Percentiles rank a stretch among this genome's conserved stretches.
Evolutionary conservation across 2,329 filamentous ascomycete species (phyloP).

Genomic region (Scedosporium apiospermum): DNA sequence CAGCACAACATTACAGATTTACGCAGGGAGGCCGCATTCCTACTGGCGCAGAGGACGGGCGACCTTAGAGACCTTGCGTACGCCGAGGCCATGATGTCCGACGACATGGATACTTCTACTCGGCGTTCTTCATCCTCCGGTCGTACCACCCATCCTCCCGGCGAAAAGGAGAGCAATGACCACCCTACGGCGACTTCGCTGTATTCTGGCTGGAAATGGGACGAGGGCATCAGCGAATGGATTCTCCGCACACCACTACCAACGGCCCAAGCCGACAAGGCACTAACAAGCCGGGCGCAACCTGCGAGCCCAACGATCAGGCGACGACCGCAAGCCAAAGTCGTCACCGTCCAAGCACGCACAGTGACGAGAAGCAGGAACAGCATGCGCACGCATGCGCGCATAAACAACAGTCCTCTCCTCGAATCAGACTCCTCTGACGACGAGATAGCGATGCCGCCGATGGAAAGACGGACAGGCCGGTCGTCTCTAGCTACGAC

Average conservation of each 20-base stretch:
- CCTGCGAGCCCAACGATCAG: not conserved
- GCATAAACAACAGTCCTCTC: not conserved
- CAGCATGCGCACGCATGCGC: not conserved
- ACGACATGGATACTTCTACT: not conserved
- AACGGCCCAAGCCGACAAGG: not conserved
- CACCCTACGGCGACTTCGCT: not conserved
- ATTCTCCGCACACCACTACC: constrained; percentile 3
- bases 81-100: constrained; percentile 33
- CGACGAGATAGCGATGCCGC: not conserved
- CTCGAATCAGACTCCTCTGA: not conserved
- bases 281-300: not conserved
- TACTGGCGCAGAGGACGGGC: constrained; percentile 41
- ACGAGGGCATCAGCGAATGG: constrained; percentile 8
- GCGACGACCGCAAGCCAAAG: not conserved
- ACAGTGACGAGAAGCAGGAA: not conserved
- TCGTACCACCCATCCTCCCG: not conserved
- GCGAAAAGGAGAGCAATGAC: not conserved
- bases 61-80: constrained; percentile 44
- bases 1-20: constrained; percentile 25
- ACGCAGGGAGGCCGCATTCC: constrained; percentile 37
- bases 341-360: not conserved
- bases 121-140: not conserved
- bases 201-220: constrained; percentile 6
- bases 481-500: not conserved
- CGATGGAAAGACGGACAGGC: not conserved